Evolutionary conservation across 2,329 filamentous ascomycete species (phyloP), one percentile per base, ranked within the genome.

Genomic region (Pseudofabraea citricarpa): DNA sequence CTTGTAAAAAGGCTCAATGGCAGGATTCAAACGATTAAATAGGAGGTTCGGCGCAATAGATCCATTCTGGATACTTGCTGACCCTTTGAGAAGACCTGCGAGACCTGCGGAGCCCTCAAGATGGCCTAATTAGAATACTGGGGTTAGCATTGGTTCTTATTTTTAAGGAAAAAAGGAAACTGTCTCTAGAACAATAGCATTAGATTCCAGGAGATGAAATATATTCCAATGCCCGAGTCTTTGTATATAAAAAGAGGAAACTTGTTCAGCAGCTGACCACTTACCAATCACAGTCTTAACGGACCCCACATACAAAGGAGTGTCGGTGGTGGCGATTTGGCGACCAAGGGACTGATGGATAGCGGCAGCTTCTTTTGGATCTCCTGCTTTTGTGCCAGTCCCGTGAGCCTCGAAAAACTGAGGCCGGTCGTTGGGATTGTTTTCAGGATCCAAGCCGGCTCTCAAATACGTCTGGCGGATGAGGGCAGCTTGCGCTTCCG

Each of bases 401-500:
- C 57, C 57, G 38, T 60, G 55, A 4, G 52, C 50, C 24, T 59
- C 56, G 24, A 50, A 33, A 16, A 36, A 44, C 18, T 41, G 43
- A 13, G 27, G 32, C 8, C 37, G 27, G 26, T 45, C 36, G 15
- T 15, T 12, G 5, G 27, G 19, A 21, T 22, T 20, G 26, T 21
- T 4, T 6, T 33, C 7, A 22, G 26, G 18, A 20, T 31, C 43
- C 6, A 47, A 21, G 19, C 45, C 45, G 22, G 45, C 45, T 13
- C 32, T 16, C 5, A 3, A 13, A 20, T 47, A 47, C 5, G 36
- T 40, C 6, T 19, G 15, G 12, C 22, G 24, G 12, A 47, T 45
- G n/a, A 44, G 22, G 3, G 41, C 41, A 12, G 33, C 41, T 37
- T 77, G 74, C 1, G 71, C 67, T 3, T 52, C 42, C 1, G 61